Conservation (phyloP, 352 stramenopile species). For the Phytophthora pseudosyringae region DNA sequence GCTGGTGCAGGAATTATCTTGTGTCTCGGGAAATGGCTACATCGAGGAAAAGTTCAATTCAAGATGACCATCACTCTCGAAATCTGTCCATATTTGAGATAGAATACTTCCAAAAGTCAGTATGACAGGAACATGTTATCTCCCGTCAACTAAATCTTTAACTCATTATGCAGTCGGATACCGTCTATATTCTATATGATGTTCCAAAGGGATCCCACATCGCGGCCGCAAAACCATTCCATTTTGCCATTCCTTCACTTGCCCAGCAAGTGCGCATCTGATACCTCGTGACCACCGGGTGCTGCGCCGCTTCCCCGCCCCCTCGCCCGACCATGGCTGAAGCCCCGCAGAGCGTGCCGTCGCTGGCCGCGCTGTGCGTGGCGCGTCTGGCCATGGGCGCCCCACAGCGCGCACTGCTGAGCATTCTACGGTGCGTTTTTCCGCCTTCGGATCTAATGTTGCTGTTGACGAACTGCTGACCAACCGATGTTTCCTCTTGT, state of each 20-base stretch:
- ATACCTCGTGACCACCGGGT: neutral
- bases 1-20: conserved; percentile 34
- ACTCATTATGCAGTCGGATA: neutral
- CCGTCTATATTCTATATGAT: conserved; percentile 2
- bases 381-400: conserved; percentile 57
- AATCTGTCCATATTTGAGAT: neutral
- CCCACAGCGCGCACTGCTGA: conserved; percentile 61
- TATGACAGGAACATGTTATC: conserved; percentile 1
- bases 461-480: conserved; percentile 10
- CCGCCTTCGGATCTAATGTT: conserved; percentile 4
- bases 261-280: conserved; percentile 12
- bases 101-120: neutral
- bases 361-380: conserved; percentile 70
- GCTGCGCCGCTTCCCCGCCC: neutral
- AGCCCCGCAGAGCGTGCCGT: conserved; percentile 40
- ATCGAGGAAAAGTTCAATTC: conserved; percentile 22
- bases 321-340: conserved; percentile 20
- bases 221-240: conserved; percentile 18
- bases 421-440: conserved; percentile 63
- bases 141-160: neutral
- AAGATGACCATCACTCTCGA: conserved; percentile 23
- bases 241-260: conserved; percentile 28
- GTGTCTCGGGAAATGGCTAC: conserved; percentile 24
- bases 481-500: conserved; percentile 1
- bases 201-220: neutral